Conservation (phyloP, 106 monocot genomes). For the Acorus gramineus region DNA sequence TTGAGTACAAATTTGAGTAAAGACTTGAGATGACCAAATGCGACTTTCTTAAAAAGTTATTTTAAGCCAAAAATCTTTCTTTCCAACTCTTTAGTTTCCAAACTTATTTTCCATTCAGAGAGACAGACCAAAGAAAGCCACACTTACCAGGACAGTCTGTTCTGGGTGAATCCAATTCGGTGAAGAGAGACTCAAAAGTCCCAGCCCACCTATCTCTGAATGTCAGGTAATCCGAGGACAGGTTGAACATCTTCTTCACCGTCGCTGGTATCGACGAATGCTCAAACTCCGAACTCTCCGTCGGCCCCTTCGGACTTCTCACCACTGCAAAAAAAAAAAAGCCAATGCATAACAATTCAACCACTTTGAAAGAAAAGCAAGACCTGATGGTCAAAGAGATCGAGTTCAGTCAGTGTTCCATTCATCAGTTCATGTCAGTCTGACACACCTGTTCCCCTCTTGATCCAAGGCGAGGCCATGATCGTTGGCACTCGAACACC, state of each 20-base stretch:
- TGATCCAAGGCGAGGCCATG: constrained; percentile 84
- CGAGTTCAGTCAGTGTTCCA: too few species aligned
- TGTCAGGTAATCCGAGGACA: constrained; percentile 46
- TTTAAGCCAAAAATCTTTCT: too few species aligned
- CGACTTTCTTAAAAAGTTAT: too few species aligned
- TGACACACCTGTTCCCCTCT: constrained; percentile 51
- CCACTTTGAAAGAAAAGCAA: background rate
- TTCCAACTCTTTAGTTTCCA: too few species aligned
- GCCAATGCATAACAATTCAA: background rate
- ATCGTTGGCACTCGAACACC: constrained; percentile 79
- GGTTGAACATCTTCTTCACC: constrained; percentile 64
- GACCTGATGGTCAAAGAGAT: too few species aligned
- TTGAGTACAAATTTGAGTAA: background rate
- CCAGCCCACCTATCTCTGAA: constrained; percentile 76
- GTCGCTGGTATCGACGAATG: constrained; percentile 88
- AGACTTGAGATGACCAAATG: background rate
- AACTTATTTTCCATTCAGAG: background rate
- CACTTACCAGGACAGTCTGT: constrained; percentile 53
- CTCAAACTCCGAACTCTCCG: constrained; percentile 51
- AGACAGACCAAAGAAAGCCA: background rate
- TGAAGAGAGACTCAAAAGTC: constrained; percentile 52
- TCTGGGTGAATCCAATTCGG: constrained; percentile 39
- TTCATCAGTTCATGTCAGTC: too few species aligned
- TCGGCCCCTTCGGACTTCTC: constrained; percentile 45
- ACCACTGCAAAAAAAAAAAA: constrained; percentile 25